phyloP scores from a whole-genome alignment of 768 basidiomycete species.

The Russula sp. region DNA sequence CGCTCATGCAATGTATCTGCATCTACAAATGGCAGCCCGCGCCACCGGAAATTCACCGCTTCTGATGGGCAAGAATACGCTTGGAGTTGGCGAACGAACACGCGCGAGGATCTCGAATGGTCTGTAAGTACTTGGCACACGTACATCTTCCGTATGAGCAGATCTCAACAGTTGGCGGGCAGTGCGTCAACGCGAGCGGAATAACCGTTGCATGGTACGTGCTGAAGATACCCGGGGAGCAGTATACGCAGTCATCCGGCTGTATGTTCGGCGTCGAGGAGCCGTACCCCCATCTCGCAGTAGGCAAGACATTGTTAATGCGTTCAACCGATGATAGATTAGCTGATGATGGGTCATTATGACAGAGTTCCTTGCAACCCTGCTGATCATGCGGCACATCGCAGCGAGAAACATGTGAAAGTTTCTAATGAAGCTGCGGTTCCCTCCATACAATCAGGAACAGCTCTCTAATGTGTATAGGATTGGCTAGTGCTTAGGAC shows the following conservation, averaged over 20 bases:
- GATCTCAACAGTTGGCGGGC: neutral
- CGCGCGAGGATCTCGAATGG: slow-evolving; percentile 49
- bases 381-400: slow-evolving; percentile 61
- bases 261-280: slow-evolving; percentile 60
- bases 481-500: neutral
- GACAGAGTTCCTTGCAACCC: slow-evolving; percentile 52
- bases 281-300: slow-evolving; percentile 45
- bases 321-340: neutral
- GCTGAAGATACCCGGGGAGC: slow-evolving; percentile 48
- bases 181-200: slow-evolving; percentile 51
- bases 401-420: slow-evolving; percentile 37
- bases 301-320: slow-evolving; percentile 35
- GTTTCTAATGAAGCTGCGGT: neutral
- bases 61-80: slow-evolving; percentile 55
- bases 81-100: slow-evolving; percentile 44
- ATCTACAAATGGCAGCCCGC: neutral
- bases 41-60: slow-evolving; percentile 44
- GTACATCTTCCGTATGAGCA: neutral
- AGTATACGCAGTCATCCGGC: slow-evolving; percentile 47
- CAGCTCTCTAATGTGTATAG: neutral
- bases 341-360: neutral
- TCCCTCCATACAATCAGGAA: too few species aligned
- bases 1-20: neutral
- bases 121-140: slow-evolving; percentile 36
- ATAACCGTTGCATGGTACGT: slow-evolving; percentile 54